Percentiles rank a stretch among this genome's conserved stretches.
Evolutionary conservation across 2,329 filamentous ascomycete species (phyloP).

Genomic region (Fusarium virguliforme): DNA sequence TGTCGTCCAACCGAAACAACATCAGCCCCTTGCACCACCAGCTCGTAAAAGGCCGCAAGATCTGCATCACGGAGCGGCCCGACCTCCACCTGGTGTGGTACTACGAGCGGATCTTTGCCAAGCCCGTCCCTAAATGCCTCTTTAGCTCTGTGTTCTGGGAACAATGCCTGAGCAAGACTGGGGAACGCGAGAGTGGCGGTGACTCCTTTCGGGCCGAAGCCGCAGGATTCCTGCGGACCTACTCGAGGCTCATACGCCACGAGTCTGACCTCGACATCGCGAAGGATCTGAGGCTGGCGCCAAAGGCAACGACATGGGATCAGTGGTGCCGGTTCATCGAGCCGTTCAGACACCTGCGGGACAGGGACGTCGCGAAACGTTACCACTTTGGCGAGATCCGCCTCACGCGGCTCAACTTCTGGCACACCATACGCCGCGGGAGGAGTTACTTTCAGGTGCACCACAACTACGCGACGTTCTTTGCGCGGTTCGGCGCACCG

Average conservation of each 20-base stretch:
- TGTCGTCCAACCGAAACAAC: conserved; percentile 34
- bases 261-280: conserved; percentile 55
- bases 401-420: conserved; percentile 54
- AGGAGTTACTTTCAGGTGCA: conserved; percentile 16
- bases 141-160: conserved; percentile 55
- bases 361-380: conserved; percentile 48
- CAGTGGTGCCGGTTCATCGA: conserved; percentile 53
- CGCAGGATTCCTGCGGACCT: conserved; percentile 56
- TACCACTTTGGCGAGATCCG: conserved; percentile 59
- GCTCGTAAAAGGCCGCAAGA: conserved; percentile 54
- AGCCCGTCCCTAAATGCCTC: conserved; percentile 59
- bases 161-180: background rate
- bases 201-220: conserved; percentile 44
- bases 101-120: conserved; percentile 59
- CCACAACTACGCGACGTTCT: conserved; percentile 30
- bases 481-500: conserved; percentile 25
- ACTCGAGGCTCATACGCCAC: conserved; percentile 55
- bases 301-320: conserved; percentile 46
- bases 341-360: conserved; percentile 47
- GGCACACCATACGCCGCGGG: conserved; percentile 15
- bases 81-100: conserved; percentile 61
- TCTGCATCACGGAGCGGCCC: conserved; percentile 58
- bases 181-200: background rate
- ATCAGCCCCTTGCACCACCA: conserved; percentile 54
- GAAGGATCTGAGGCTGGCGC: conserved; percentile 50